Conservation (phyloP, 2,329 filamentous ascomycete genomes). For the Xylaria sp. region DNA sequence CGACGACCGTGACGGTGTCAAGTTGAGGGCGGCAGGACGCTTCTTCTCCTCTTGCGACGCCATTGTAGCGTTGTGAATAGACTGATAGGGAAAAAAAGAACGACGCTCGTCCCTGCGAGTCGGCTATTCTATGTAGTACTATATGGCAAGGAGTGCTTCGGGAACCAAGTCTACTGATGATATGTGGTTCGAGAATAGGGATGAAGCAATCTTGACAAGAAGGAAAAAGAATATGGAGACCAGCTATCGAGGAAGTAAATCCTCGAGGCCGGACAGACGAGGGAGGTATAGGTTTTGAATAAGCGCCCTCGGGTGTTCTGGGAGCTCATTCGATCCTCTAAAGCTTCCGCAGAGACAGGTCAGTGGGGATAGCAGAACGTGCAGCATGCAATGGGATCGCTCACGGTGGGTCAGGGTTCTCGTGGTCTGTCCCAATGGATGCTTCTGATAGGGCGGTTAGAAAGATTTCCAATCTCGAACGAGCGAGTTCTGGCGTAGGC, state of each 20-base stretch:
- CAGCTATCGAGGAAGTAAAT: conserved; percentile 63
- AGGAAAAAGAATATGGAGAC: conserved; percentile 57
- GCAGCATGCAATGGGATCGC: conserved; percentile 53
- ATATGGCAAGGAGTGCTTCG: conserved; percentile 43
- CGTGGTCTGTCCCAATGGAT: conserved; percentile 45
- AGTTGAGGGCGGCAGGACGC: conserved; percentile 66
- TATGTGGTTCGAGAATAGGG: conserved; percentile 48
- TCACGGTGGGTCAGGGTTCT: conserved; percentile 55
- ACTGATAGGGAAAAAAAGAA: conserved; percentile 30
- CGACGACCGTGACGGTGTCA: conserved; percentile 60
- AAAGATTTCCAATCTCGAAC: conserved; percentile 53
- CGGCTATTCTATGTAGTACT: conserved; percentile 31
- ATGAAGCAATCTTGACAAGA: conserved; percentile 51
- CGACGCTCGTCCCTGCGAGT: conserved; percentile 52
- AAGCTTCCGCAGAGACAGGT: conserved; percentile 52
- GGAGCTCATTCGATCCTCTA: conserved; percentile 50
- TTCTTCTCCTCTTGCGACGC: conserved; percentile 61
- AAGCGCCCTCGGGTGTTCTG: conserved; percentile 51
- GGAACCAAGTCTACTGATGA: conserved; percentile 45
- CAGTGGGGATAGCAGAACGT: conserved; percentile 51
- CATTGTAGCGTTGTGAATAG: conserved; percentile 47
- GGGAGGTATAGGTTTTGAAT: conserved; percentile 65
- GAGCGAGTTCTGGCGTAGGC: conserved; percentile 53
- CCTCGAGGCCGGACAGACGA: conserved; percentile 51
- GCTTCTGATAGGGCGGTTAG: conserved; percentile 57